Evolutionary conservation across 768 basidiomycete genomes (phyloP).

Genomic region (Kwoniella heveanensis): DNA sequence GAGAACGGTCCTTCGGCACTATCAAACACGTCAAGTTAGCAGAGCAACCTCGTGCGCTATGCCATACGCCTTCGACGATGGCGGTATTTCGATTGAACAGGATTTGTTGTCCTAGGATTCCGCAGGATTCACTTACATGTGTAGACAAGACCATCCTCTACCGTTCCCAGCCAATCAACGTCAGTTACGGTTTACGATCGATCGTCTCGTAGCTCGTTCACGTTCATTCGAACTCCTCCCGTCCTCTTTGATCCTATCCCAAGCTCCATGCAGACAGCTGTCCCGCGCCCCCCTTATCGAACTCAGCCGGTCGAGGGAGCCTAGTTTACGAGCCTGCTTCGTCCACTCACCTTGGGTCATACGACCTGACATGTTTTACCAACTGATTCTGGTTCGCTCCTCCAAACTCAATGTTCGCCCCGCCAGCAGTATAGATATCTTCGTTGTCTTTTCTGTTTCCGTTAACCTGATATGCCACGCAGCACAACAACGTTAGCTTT

Average conservation of each 20-base stretch:
- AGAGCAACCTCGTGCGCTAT: too few species aligned
- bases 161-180: too few species aligned
- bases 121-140: conserved; percentile 58
- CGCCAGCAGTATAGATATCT: conserved; percentile 61
- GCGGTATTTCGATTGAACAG: too few species aligned
- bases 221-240: too few species aligned
- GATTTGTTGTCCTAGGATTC: conserved; percentile 4
- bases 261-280: too few species aligned
- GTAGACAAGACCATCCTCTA: conserved; percentile 78
- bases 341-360: conserved; percentile 61
- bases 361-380: conserved; percentile 74
- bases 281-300: too few species aligned
- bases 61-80: too few species aligned
- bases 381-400: conserved; percentile 71
- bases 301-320: too few species aligned
- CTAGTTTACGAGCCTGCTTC: too few species aligned
- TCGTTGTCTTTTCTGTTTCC: conserved; percentile 66
- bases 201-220: too few species aligned
- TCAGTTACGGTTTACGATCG: too few species aligned
- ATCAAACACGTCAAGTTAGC: background rate
- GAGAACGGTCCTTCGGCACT: conserved; percentile 65
- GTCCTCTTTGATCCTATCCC: too few species aligned
- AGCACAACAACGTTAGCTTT: background rate
- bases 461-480: conserved; percentile 63
- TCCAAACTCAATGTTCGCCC: conserved; percentile 83